Base-by-base conservation (phyloP, 192 early-diverging fungal species). In the Linnemannia schmuckeri region DNA sequence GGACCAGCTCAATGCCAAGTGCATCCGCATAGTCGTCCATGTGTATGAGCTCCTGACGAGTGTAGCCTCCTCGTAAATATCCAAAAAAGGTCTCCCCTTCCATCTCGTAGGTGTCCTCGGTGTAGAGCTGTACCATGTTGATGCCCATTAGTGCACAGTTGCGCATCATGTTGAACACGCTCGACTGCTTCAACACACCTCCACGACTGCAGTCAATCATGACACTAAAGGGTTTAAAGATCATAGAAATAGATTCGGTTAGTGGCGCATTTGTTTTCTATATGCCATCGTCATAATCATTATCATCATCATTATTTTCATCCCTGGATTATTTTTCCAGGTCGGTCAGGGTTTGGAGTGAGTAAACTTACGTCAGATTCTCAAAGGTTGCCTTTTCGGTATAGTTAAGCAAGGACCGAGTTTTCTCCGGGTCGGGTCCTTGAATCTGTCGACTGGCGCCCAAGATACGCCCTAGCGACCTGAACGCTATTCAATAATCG, bases 181-280 rank as follows among this genome's bases (percentile, higher is more conserved):
- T 93, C 0, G 93, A 77, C 22, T 94, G 82, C 24, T 82, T 89
- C 41, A 96, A 71, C 20, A 97, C 96, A 24, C 94, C 96, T 72
- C 95, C 93, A 63, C 97, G 93, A 89, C 95, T 96, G 85, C 96
- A 97, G 81, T 97, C 97, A 30, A 97, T 90, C 96, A 97, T 96
- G 0, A 92, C 83, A 20, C 95, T 93, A 77, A 54, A 75, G 15
- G 8, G 20, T 22, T 70, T 2, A 33, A 44, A 17, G 52, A 61
- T 7, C 15, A 55, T 40, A 20, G 40, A 52, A 76, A 74, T 10
- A 54, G 22, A 49, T 37, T 30, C 27, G 12, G 24, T 41, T 41
- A 63, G 57, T 63, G 2, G 57, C 13, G 37, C 13, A 49, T 22
- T 66, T n/a, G 66, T 54, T 3, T 68, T 54, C 27, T 7, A 10